Conservation (phyloP, 495 filamentous ascomycete genomes). For the Articulospora tetracladia region DNA sequence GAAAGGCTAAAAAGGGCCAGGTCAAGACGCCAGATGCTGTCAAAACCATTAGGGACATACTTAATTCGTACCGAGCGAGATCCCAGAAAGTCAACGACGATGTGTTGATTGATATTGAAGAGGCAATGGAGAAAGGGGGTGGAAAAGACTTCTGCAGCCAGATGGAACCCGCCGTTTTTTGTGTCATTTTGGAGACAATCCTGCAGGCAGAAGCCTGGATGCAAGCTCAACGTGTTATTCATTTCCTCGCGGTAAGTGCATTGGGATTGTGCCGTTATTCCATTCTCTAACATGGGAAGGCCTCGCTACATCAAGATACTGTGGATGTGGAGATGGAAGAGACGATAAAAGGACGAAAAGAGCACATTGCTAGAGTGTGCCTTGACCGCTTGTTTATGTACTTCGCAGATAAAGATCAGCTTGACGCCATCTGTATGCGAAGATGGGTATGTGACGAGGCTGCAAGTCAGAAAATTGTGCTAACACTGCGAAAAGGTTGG, state of each 20-base stretch:
- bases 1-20: background rate
- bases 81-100: background rate
- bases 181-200: background rate
- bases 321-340: background rate
- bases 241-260: background rate
- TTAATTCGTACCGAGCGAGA: background rate
- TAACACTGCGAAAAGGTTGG: background rate
- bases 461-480: background rate
- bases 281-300: background rate
- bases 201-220: background rate
- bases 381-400: background rate
- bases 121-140: background rate
- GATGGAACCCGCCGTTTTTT: conserved; percentile 1
- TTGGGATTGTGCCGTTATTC: background rate
- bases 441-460: conserved; percentile 2
- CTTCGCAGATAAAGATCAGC: background rate
- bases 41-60: background rate
- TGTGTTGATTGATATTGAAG: background rate
- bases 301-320: background rate
- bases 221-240: background rate
- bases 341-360: background rate
- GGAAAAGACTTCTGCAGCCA: background rate
- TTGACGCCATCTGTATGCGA: background rate
- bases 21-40: background rate
- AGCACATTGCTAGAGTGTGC: background rate